Percentiles rank a stretch among this genome's conserved stretches.
phyloP scores from a whole-genome alignment of 129 eudicot species.

The Flaveria trinervia region DNA sequence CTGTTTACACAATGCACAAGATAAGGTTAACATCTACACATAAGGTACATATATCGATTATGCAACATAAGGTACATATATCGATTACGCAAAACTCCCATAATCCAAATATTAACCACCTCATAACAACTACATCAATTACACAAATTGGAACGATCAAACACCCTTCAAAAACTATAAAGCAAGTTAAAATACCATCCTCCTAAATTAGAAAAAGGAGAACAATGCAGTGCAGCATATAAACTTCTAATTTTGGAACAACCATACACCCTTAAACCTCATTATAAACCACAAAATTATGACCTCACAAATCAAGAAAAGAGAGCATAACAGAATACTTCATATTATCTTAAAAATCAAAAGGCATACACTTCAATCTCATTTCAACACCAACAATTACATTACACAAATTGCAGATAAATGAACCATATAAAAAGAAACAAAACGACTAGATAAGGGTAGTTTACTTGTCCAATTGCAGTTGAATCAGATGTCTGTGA shows the following conservation, averaged over 20 bases:
- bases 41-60: background rate
- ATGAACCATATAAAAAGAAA: conserved; percentile 13
- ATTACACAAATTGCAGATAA: background rate
- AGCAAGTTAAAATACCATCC: conserved; percentile 16
- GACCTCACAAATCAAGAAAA: conserved; percentile 1
- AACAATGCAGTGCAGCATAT: background rate
- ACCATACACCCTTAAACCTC: background rate
- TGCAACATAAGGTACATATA: background rate
- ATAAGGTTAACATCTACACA: conserved; percentile 2
- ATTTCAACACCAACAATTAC: conserved; percentile 8
- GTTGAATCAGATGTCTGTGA: conserved; percentile 21
- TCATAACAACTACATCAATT: background rate
- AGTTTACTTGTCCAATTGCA: conserved; percentile 15
- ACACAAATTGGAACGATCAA: background rate
- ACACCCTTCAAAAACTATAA: background rate
- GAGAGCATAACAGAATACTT: background rate
- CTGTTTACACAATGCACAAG: background rate
- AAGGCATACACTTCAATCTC: background rate
- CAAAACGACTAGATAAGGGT: background rate
- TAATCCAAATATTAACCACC: background rate
- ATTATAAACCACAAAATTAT: too few species aligned
- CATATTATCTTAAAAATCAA: background rate
- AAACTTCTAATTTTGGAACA: conserved; percentile 3
- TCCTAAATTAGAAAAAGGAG: background rate
- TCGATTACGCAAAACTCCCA: background rate